Base-by-base conservation (phyloP, 331 rosid species). In the Arachis monticola region DNA sequence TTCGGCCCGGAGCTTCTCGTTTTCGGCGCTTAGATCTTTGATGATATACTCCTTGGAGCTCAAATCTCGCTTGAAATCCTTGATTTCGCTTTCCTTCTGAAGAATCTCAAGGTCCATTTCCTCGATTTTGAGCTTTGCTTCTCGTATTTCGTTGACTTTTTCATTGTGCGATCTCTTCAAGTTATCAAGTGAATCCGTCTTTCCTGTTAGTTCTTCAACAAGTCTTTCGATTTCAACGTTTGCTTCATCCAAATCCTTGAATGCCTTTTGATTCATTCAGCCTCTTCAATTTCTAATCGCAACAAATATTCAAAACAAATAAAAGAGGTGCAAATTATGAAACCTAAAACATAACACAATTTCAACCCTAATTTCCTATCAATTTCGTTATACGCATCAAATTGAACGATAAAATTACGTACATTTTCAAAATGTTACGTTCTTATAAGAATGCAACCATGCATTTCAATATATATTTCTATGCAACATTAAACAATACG, bases 201-300 rank as follows among this genome's bases (percentile, higher is more conserved):
- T 85, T 64, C 66, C 78, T 82, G 86, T 80, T 57, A 74, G 78
- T 77, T 89, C 90, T 67, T 31, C 80, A 69, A 59, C 82, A 62
- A 90, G 87, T 83, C 73, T 90, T 85, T 84, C 89, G 50, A 86
- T 85, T 79, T 91, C 86, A 32, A 79, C 84, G 79, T 84, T 89
- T 65, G 88, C 90, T 48, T 87, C 88, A 59, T 83, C 90, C 5
- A 85, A 82, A 82, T 91, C 93, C 83, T 78, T 85, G 65, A 77
- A 76, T 68, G 82, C 78, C 63, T 59, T 83, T 74, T 31, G 47
- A 56, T 22, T 48, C 31, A 68, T 59, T 38, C 75, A 60, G 6
- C 77, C 8, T 51, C n/a, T 32, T 38, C 41, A 38, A 38, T 38
- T 38, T 38, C 41, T 38, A 38, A 38, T 38, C 41, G 1, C 5